phyloP scores from a whole-genome alignment of 2,329 filamentous ascomycete genomes.

The Ramularia collo-cygni region DNA sequence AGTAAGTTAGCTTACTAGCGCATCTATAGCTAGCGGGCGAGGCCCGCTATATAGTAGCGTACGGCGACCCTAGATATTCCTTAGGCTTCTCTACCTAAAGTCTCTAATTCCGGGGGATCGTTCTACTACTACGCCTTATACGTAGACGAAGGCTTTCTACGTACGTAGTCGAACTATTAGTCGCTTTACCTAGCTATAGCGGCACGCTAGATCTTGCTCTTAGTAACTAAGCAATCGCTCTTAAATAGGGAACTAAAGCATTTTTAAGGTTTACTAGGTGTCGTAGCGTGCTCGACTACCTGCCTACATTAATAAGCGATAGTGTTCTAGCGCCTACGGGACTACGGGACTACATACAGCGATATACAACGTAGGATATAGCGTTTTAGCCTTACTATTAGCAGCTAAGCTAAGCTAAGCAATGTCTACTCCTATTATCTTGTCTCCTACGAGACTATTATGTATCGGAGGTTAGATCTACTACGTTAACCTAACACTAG shows the following conservation, averaged over 20 bases:
- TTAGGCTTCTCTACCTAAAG: background rate
- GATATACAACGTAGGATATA: background rate
- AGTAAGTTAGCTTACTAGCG: too few relatives aligned
- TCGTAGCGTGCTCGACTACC: background rate
- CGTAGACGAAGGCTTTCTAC: background rate
- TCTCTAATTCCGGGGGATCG: background rate
- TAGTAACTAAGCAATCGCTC: too few relatives aligned
- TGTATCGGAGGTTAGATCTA: background rate
- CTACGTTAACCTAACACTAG: background rate
- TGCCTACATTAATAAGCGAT: background rate
- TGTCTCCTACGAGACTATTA: background rate
- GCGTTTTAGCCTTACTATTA: background rate
- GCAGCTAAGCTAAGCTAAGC: background rate
- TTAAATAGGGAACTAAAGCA: background rate
- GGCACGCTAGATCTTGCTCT: too few relatives aligned
- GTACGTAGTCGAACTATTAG: background rate
- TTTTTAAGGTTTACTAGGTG: background rate
- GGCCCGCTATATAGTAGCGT: too few relatives aligned
- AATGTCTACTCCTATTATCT: background rate
- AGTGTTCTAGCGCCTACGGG: background rate
- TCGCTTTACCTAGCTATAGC: background rate
- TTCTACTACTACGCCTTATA: background rate
- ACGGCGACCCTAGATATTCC: too few relatives aligned
- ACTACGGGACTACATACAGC: background rate
- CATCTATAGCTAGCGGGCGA: too few relatives aligned